phyloP scores from a whole-genome alignment of 1,284 basidiomycete genomes.

The Cryptococcus sp. region DNA sequence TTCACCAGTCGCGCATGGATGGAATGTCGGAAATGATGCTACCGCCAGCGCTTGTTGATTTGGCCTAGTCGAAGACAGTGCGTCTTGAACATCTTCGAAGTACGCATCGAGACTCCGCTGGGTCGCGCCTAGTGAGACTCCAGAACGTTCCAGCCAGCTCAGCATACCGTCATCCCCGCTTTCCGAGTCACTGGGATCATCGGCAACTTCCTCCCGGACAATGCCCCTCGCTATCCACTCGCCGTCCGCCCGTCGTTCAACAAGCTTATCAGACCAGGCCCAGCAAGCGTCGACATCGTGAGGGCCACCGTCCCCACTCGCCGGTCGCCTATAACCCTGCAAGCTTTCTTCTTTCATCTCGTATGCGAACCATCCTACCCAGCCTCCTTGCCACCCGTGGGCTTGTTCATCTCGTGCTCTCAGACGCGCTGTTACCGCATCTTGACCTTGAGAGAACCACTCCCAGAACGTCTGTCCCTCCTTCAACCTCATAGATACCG shows the following conservation, averaged over 20 bases:
- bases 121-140: conserved; percentile 35
- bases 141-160: conserved; percentile 34
- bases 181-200: conserved; percentile 3
- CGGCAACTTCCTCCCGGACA: conserved; percentile 21
- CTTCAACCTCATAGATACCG: conserved; percentile 11
- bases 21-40: conserved; percentile 36
- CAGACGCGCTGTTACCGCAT: conserved; percentile 14
- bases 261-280: conserved; percentile 52
- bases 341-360: conserved; percentile 60
- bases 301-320: not conserved
- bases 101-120: conserved; percentile 26
- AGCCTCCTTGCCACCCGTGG: conserved; percentile 54
- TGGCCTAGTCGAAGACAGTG: conserved; percentile 7
- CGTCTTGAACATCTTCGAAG: conserved; percentile 4
- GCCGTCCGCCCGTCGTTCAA: conserved; percentile 49
- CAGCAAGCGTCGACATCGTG: conserved; percentile 46
- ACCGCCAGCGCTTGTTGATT: not conserved
- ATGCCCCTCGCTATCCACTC: conserved; percentile 55
- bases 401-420: conserved; percentile 1
- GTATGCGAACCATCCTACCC: conserved; percentile 59
- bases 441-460: conserved; percentile 42
- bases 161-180: conserved; percentile 22
- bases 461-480: conserved; percentile 47
- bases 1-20: conserved; percentile 43
- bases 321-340: conserved; percentile 34